Conservation (phyloP, 169 alveolate species). For the Prorocentrum cordatum region DNA sequence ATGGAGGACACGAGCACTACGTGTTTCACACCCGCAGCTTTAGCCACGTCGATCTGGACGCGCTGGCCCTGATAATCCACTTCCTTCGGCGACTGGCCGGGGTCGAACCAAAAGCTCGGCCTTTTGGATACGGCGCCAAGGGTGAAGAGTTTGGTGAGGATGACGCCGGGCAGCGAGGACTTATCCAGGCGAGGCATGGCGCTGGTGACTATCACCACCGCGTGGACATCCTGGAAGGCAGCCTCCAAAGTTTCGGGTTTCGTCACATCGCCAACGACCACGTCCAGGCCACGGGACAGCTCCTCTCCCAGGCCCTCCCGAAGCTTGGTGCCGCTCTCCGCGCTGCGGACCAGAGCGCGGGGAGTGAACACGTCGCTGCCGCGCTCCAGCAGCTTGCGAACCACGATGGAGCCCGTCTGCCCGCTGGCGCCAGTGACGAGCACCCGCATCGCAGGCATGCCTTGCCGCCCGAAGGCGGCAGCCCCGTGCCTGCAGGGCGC, state of each 20-base stretch:
- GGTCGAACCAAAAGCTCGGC: background rate
- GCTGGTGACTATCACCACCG: background rate
- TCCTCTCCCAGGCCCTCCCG: background rate
- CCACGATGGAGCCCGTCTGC: background rate
- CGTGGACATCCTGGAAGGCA: background rate
- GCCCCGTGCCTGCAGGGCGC: no score
- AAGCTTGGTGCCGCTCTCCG: background rate
- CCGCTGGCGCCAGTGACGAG: no score
- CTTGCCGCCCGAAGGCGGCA: no score
- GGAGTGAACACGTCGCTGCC: no score
- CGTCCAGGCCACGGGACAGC: no score
- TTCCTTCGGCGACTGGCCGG: background rate
- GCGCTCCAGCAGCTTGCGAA: background rate
- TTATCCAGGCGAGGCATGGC: background rate
- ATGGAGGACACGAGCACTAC: background rate
- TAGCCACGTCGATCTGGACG: background rate
- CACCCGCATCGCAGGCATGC: no score
- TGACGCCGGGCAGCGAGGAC: background rate
- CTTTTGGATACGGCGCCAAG: background rate
- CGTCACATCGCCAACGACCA: no score
- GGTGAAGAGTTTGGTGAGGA: background rate
- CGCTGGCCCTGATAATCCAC: background rate
- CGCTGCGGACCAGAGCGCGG: background rate
- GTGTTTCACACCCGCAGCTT: background rate
- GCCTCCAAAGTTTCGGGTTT: background rate